These are phyloP conservation scores for Pythium rhizo-oryzae DNA, from an alignment of 352 stramenopile species.

Conservation along the genomic window DNA sequence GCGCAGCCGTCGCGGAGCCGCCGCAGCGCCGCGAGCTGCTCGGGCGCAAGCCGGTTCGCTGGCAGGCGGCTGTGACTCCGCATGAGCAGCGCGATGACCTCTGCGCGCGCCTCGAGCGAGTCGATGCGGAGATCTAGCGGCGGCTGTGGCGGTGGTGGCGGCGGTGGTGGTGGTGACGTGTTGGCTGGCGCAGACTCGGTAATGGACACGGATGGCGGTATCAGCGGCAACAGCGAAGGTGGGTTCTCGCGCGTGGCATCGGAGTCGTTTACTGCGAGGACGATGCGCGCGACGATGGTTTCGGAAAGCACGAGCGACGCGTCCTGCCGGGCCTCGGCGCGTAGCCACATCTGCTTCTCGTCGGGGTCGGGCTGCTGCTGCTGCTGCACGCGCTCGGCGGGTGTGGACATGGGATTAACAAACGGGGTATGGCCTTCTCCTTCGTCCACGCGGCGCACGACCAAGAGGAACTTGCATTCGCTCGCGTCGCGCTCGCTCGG, in stretches of 20 bases:
- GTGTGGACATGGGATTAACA: too few relatives aligned
- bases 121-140: constrained; percentile 17
- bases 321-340: constrained; percentile 24
- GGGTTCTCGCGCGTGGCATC: too few relatives aligned
- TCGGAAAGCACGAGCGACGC: constrained; percentile 39
- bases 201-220: too few relatives aligned
- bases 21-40: constrained; percentile 27
- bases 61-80: constrained; percentile 41
- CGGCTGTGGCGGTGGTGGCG: too few relatives aligned
- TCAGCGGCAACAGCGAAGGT: too few relatives aligned
- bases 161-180: too few relatives aligned
- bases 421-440: too few relatives aligned
- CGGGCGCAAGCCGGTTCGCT: constrained; percentile 30
- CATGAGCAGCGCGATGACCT: constrained; percentile 45
- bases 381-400: background rate
- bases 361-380: constrained; percentile 15
- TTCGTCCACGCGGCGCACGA: constrained; percentile 18
- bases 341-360: constrained; percentile 36
- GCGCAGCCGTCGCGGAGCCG: constrained; percentile 9
- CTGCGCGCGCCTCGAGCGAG: constrained; percentile 25
- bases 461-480: constrained; percentile 45
- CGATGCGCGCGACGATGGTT: constrained; percentile 34
- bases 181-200: too few relatives aligned
- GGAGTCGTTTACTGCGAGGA: background rate
- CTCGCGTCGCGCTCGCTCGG: constrained; percentile 34